Evolutionary conservation across 129 eudicot genomes (phyloP).

Genomic region (Arctium lappa): DNA sequence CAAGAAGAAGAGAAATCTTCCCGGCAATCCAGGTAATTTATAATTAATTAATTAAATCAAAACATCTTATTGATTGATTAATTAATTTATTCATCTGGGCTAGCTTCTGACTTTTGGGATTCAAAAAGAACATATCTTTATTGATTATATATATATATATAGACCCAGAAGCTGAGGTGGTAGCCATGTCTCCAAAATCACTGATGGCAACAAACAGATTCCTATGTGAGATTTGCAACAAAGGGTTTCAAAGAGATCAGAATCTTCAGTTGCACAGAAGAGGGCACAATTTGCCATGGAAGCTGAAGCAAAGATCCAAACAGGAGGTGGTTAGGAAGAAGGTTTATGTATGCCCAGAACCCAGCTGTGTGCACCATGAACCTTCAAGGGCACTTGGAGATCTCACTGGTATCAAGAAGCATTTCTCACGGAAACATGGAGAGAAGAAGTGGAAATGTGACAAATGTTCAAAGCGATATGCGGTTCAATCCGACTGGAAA

Average conservation of each 20-base stretch:
- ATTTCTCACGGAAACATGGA: constrained; percentile 73
- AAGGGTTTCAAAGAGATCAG: constrained; percentile 73
- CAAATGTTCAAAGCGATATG: constrained; percentile 69
- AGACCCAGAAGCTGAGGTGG: constrained; percentile 79
- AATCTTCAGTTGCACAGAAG: constrained; percentile 64
- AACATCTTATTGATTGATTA: neutral
- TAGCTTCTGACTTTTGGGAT: neutral
- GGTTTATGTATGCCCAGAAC: constrained; percentile 68
- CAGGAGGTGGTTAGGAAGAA: constrained; percentile 51
- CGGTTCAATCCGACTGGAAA: constrained; percentile 93
- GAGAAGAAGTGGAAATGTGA: constrained; percentile 95
- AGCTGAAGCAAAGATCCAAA: constrained; percentile 63
- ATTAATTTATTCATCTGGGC: neutral
- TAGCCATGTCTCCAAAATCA: constrained; percentile 62
- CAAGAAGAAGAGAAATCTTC: constrained; percentile 70
- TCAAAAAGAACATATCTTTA: neutral
- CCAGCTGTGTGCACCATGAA: constrained; percentile 77
- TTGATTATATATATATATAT: neutral
- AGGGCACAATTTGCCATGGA: constrained; percentile 76
- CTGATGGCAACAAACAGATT: constrained; percentile 69
- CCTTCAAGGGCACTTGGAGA: constrained; percentile 81
- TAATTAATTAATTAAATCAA: neutral
- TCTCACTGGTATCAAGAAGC: constrained; percentile 75
- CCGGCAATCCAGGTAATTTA: constrained; percentile 61
- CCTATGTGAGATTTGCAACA: constrained; percentile 60